Base-by-base conservation (phyloP, 345 rosid genomes). In the Raphanus sativus region DNA sequence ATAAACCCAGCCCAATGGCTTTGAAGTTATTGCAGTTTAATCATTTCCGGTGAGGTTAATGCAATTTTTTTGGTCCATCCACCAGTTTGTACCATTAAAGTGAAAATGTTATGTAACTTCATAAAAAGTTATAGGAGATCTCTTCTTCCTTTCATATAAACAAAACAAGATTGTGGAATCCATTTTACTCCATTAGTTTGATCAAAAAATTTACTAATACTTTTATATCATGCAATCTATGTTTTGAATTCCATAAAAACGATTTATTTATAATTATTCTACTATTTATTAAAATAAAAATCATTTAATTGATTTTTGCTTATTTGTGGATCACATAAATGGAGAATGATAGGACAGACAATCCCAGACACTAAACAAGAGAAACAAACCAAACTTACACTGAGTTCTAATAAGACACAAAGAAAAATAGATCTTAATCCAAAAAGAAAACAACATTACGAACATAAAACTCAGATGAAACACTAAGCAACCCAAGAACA, bases 1-100 rank as follows among this genome's bases (percentile, higher is more conserved):
- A 17, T 50, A n/a, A 6, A 21, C 55, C 55, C 55, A 50, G 55
- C 80, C 90, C 97, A 66, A 89, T 82, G 72, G 87, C 85, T 77
- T 84, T 85, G 40, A 89, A 16, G 54, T 45, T 45, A 45, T 12
- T 45, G 52, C 52, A 45, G 13, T 45, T 45, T 42, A 15, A 42
- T 12, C 54, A 4, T 45, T 13, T 1, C 1, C 54, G 15, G 13
- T 45, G 16, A 12, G 15, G 52, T 12, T 36, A 21, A 21, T 1
- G 21, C 21, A 21, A 21, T 21, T 21, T 21, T 21, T 21, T 21
- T 21, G 21, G 21, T 21, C 21, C 1, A 21, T 21, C 21, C 0
- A 21, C 21, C 21, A 21, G 21, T 45, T 45, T 45, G 52, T 45
- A 45, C 52, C 16, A 45, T 45, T 12, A 45, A 45, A 13, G 52